These are phyloP conservation scores for Kodamaea leandrae DNA, from an alignment of 805 yeast genomes.

Conservation along the genomic window DNA sequence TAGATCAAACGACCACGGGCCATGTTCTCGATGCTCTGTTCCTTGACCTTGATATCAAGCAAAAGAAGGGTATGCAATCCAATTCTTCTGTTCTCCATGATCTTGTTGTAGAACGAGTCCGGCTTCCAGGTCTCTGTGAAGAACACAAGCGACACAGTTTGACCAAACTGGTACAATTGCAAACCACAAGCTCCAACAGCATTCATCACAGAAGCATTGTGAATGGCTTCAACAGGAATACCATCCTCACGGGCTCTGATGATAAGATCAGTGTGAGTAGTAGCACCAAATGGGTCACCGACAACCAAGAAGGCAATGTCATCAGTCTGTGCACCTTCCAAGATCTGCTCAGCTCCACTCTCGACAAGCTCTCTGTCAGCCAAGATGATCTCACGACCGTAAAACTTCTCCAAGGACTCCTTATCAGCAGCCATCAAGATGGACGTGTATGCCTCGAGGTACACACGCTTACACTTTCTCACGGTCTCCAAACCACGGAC, in stretches of 20 bases:
- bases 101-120: conserved; percentile 87
- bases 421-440: conserved; percentile 90
- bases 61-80: conserved; percentile 90
- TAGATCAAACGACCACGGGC: conserved; percentile 88
- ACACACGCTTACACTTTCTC: conserved; percentile 81
- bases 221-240: conserved; percentile 77
- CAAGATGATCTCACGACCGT: conserved; percentile 78
- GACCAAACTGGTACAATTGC: conserved; percentile 93
- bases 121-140: conserved; percentile 97
- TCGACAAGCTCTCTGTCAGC: conserved; percentile 97
- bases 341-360: conserved; percentile 77
- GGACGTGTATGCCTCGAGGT: conserved; percentile 92
- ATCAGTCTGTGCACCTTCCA: conserved; percentile 70
- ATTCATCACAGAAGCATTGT: conserved; percentile 96
- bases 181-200: conserved; percentile 98
- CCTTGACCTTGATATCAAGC: conserved; percentile 93
- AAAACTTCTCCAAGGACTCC: conserved; percentile 71
- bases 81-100: conserved; percentile 82
- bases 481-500: conserved; percentile 90
- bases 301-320: conserved; percentile 95
- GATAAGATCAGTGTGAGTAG: conserved; percentile 93
- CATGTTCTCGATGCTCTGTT: conserved; percentile 91
- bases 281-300: conserved; percentile 97
- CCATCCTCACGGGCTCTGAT: conserved; percentile 84
- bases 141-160: conserved; percentile 93